Evolutionary conservation across 306 rosid species (phyloP), one percentile per base, ranked within the genome.

Genomic region (Vigna unguiculata): DNA sequence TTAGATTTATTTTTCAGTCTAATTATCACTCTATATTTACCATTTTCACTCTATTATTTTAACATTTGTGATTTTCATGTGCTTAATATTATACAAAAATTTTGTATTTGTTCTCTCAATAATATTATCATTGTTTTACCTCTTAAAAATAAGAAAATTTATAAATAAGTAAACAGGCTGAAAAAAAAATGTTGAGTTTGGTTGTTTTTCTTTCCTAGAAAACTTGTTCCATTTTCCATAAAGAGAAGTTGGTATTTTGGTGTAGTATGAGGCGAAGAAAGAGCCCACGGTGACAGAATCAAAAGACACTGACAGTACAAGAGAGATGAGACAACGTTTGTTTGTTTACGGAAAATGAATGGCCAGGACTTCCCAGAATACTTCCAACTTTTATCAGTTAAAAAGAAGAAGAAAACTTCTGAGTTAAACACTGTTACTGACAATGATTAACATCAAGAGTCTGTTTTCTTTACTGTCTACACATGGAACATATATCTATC

Each of bases 321-420:
- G 19, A 63, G 16, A 17, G 40, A 58, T 14, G 65, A 57, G 63
- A 58, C 32, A 40, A 19, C 52, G 71, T 41, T 65, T 40, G 52
- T 40, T 20, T 65, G 71, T 65, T 65, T 41, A 40, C 52, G 3
- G n/a, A 41, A 64, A 65, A 65, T 12, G 69, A 65, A 65, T 40
- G 52, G 52, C 71, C 69, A 65, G 6, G 43, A 21, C 11, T 10
- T 10, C 11, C 12, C 17, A 17, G 30, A 41, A 41, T 40, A 9
- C 17, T 63, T 63, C 45, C 8, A 16, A 61, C 43, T 61, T 61
- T 61, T 61, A 46, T n/a, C 24, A 58, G 11, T 58, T 25, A 25
- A 58, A 53, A 16, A 5, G 7, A 20, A 52, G 19, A 34, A 52
- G 20, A 0, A 17, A 9, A 40, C 13, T 40, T 8, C 25, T 19